Evolutionary conservation across 805 yeast species (phyloP), one percentile per base, ranked within the genome.

Genomic region (Nakazawaea anatomiae): DNA sequence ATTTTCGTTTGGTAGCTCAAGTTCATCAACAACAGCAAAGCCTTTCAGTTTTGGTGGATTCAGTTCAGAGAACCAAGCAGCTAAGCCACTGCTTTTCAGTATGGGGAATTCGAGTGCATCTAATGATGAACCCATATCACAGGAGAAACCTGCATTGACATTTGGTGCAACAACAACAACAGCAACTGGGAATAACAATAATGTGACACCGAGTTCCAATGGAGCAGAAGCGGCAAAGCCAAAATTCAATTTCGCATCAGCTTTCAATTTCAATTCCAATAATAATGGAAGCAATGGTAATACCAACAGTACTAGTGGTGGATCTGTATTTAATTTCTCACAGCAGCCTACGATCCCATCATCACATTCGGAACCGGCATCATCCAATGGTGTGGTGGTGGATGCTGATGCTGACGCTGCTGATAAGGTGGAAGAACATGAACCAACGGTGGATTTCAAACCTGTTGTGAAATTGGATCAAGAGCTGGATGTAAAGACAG

Each of bases 401-500:
- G 54, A 43, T 29, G 54, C 52, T 14, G 54, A 43, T 29, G 54
- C 52, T 14, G 69, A 57, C 4, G 65, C 60, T 5, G 66, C 59
- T 28, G 77, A 68, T 4, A 67, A 66, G 11, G 70, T 61, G 9
- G 72, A 67, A 27, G 75, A 73, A 39, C 79, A 70, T 44, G 76
- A 74, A 52, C 75, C 73, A 4, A 74, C 73, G 41, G 80, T 74
- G 1, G 73, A 80, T 56, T 80, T 75, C 56, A 62, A 60, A 51
- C 67, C 77, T 6, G 66, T 73, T 12, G 75, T 67, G 43, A 66
- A 67, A 51, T 72, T 79, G 52, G 68, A 71, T 25, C 76, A 80
- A 45, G 74, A 83, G 50, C 73, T 82, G 10, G 79, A 77, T 5
- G 77, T 72, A 14, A 72, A 76, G 57, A 87, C 92, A 7, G 97